A percentile compares a stretch with the other conserved stretches of the same genome.
Conservation (phyloP, 2,329 filamentous ascomycete genomes). For the Talaromyces marneffei region DNA sequence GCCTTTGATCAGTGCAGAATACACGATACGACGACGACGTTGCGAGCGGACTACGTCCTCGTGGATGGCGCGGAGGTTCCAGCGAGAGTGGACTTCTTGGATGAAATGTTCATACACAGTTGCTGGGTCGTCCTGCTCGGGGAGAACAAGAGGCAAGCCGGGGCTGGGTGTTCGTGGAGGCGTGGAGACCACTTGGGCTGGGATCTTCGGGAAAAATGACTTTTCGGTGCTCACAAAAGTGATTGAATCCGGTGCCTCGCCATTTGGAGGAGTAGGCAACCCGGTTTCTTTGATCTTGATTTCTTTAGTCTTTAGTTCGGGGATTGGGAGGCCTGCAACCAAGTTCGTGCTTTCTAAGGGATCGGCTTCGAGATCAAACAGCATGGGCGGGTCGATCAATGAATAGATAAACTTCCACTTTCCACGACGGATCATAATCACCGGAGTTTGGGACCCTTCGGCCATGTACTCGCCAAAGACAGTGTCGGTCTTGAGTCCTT, state of each 20-base stretch:
- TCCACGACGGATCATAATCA: slow-evolving; percentile 90
- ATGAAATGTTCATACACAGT: slow-evolving; percentile 61
- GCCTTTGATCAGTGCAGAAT: slow-evolving; percentile 71
- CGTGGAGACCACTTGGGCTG: slow-evolving; percentile 19
- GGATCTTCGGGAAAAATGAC: slow-evolving; percentile 16
- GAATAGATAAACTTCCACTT: slow-evolving; percentile 89
- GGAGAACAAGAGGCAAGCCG: slow-evolving; percentile 27
- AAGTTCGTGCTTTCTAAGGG: slow-evolving; percentile 73
- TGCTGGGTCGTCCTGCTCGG: slow-evolving; percentile 29
- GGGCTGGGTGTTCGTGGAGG: slow-evolving; percentile 38
- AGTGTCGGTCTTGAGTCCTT: slow-evolving; percentile 62
- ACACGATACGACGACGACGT: slow-evolving; percentile 70
- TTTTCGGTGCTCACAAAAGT: slow-evolving; percentile 15
- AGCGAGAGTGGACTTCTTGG: slow-evolving; percentile 65
- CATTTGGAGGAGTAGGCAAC: slow-evolving; percentile 22
- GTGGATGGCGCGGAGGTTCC: slow-evolving; percentile 77
- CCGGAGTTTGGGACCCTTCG: slow-evolving; percentile 79
- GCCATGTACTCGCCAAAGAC: slow-evolving; percentile 95
- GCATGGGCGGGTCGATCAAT: slow-evolving; percentile 73
- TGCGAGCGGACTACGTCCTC: slow-evolving; percentile 69
- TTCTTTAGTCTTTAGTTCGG: slow-evolving; percentile 34
- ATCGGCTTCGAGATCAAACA: slow-evolving; percentile 73
- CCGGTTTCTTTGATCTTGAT: slow-evolving; percentile 16
- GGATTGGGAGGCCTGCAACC: slow-evolving; percentile 29
- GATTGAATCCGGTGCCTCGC: slow-evolving; percentile 13